A percentile compares a stretch with the other conserved stretches of the same genome.
These are phyloP conservation scores for cucumber (Cucumis sativus) DNA, from an alignment of 306 rosid genomes.

Conservation along the genomic window DNA sequence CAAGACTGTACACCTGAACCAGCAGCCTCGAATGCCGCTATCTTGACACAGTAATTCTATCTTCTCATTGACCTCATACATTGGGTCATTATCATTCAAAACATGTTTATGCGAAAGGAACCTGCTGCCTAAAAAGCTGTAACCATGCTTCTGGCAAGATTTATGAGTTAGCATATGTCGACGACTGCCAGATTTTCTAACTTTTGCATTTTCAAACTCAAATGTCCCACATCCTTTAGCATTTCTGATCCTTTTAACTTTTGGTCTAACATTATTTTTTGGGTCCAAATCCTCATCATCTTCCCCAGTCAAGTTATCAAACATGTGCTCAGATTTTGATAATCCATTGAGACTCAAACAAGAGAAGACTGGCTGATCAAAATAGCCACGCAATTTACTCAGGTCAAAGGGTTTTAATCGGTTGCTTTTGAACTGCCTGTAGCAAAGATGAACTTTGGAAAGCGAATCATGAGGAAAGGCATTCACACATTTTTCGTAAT, in stretches of 20 bases:
- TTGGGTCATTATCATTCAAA: slow-evolving; percentile 31
- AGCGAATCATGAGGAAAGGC: slow-evolving; percentile 44
- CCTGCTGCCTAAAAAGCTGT: slow-evolving; percentile 30
- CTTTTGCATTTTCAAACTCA: slow-evolving; percentile 29
- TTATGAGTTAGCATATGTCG: slow-evolving; percentile 30
- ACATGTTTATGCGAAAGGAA: slow-evolving; percentile 39
- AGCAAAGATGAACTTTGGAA: slow-evolving; percentile 66
- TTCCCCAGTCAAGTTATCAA: slow-evolving; percentile 29
- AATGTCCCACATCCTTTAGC: slow-evolving; percentile 32
- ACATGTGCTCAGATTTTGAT: slow-evolving; percentile 23
- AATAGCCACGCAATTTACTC: slow-evolving; percentile 76
- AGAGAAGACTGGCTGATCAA: slow-evolving; percentile 66
- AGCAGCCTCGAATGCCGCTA: slow-evolving; percentile 98
- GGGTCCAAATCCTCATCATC: slow-evolving; percentile 47
- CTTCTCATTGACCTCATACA: slow-evolving; percentile 56
- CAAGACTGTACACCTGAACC: slow-evolving; percentile 87
- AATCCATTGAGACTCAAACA: slow-evolving; percentile 43
- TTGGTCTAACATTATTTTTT: slow-evolving; percentile 37
- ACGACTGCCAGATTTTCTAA: slow-evolving; percentile 36
- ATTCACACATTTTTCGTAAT: slow-evolving; percentile 57
- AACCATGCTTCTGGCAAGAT: slow-evolving; percentile 30
- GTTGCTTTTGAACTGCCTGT: slow-evolving; percentile 77
- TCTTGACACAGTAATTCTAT: slow-evolving; percentile 94
- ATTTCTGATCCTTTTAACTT: slow-evolving; percentile 65
- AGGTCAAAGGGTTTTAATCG: slow-evolving; percentile 83